Evolutionary conservation across 805 yeast genomes (phyloP), one percentile per base, ranked within the genome.

Genomic region (Ogataea nitratoaversa): DNA sequence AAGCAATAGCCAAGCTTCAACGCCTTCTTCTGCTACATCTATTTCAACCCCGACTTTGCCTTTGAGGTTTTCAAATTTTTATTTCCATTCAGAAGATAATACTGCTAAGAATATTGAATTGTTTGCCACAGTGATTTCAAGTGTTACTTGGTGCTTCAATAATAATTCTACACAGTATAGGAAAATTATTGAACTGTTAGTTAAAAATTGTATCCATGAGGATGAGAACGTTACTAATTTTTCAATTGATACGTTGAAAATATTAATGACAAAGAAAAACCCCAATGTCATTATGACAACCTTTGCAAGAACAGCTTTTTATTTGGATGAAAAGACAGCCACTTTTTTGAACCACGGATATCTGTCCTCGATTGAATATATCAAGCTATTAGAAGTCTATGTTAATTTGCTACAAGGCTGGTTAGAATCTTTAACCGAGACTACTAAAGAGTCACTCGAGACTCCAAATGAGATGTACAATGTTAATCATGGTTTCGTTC

Each of bases 371-470:
- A 65, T 72, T 6, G 83, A 78, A 38, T 84, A 82, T 49, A 74
- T 76, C 36, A 65, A 67, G 33, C 57, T 85, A 2, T 61, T 91
- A 37, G 76, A 75, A 42, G 68, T 89, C 0, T 93, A 90, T 48
- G 83, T 86, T 2, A 95, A 87, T 23, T 61, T 93, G 17, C 65
- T 93, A 19, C 81, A 78, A 40, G 79, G 87, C 43, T 93, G 99
- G 99, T 63, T 89, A 13, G 74, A 73, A 13, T 82, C 82, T 24
- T 72, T 86, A 41, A 72, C 75, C 1, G 65, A 59, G 18, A 51
- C 50, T 5, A 54, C 52, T 23, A 56, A 52, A 19, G 54, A 47
- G 3, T 48, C 59, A 2, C 44, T 47, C 22, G 62, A 60, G 28
- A 53, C 56, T 7, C 60, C 65, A 17, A 56, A 56, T 41, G 59